Conservation (phyloP, 2,329 filamentous ascomycete species). For the Pseudocercospora cruenta region DNA sequence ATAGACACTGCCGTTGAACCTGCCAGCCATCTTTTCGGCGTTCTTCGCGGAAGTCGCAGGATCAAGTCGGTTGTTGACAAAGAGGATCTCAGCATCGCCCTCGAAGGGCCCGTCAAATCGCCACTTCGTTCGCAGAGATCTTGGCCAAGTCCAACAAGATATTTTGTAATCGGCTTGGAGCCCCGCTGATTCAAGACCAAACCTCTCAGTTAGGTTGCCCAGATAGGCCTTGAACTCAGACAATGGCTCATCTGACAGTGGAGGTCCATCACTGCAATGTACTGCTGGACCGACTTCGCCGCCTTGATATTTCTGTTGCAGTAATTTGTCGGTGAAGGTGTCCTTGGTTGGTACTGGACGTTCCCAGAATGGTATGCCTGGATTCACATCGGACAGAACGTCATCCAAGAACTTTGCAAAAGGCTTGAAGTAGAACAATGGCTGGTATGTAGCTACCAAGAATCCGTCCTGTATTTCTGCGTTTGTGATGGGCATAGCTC, state of each 20-base stretch:
- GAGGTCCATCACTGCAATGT: constrained; percentile 27
- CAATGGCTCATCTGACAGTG: constrained; percentile 17
- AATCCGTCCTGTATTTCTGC: constrained; percentile 25
- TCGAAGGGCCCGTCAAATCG: constrained; percentile 26
- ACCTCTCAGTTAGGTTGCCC: constrained; percentile 20
- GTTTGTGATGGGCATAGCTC: constrained; percentile 24
- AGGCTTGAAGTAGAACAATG: constrained; percentile 24
- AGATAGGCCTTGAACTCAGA: constrained; percentile 22
- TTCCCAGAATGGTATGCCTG: constrained; percentile 26
- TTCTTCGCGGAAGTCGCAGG: constrained; percentile 40
- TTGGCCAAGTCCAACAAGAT: constrained; percentile 29
- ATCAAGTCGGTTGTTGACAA: constrained; percentile 33
- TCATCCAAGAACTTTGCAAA: constrained; percentile 26
- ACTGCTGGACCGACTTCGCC: constrained; percentile 25
- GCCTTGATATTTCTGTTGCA: constrained; percentile 24
- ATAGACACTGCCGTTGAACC: constrained; percentile 36
- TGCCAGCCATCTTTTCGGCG: constrained; percentile 41
- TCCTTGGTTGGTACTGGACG: constrained; percentile 23
- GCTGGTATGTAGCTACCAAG: constrained; percentile 27
- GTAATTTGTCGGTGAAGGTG: constrained; percentile 24
- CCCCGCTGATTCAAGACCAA: constrained; percentile 22
- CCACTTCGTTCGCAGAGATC: constrained; percentile 28
- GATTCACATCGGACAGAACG: constrained; percentile 20
- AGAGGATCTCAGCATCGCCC: constrained; percentile 23
- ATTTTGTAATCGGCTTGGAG: constrained; percentile 30